Conservation (phyloP, 257 asterid genomes). For the Ligustrum vulgare region DNA sequence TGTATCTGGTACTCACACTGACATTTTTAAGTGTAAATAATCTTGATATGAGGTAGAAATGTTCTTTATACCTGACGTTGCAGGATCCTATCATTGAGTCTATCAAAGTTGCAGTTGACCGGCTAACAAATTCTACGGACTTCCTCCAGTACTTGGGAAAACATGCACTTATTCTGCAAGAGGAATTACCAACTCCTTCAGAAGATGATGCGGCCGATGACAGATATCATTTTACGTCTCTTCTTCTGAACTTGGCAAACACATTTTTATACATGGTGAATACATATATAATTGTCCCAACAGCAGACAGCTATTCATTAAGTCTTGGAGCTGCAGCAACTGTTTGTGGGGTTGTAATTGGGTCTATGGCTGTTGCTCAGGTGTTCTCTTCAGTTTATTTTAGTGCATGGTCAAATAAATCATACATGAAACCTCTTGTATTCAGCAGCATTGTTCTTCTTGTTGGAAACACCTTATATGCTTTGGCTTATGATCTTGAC, state of each 20-base stretch:
- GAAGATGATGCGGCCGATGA: conserved; percentile 34
- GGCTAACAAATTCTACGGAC: conserved; percentile 46
- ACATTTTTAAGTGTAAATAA: neutral
- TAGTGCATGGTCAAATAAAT: conserved; percentile 73
- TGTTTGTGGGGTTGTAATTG: conserved; percentile 64
- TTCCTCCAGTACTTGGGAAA: conserved; percentile 58
- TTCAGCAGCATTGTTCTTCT: conserved; percentile 69
- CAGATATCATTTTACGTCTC: conserved; percentile 60
- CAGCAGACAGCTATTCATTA: conserved; percentile 67
- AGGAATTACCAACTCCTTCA: conserved; percentile 43
- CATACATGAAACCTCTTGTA: conserved; percentile 60
- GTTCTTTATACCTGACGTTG: conserved; percentile 1
- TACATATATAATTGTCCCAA: conserved; percentile 68
- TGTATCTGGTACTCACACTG: neutral
- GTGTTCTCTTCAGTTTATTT: conserved; percentile 71
- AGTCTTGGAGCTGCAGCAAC: conserved; percentile 83
- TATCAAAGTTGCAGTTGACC: conserved; percentile 47
- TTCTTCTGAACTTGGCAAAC: conserved; percentile 56
- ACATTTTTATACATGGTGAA: conserved; percentile 71
- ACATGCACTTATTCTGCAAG: conserved; percentile 54
- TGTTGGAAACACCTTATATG: conserved; percentile 55
- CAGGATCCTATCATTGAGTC: conserved; percentile 59
- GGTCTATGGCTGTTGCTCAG: conserved; percentile 79
- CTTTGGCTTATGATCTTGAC: conserved; percentile 60
- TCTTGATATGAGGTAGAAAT: neutral